Percentiles rank a stretch among this genome's conserved stretches.
Conservation (phyloP, 306 rosid genomes). For the Medicago truncatula region DNA sequence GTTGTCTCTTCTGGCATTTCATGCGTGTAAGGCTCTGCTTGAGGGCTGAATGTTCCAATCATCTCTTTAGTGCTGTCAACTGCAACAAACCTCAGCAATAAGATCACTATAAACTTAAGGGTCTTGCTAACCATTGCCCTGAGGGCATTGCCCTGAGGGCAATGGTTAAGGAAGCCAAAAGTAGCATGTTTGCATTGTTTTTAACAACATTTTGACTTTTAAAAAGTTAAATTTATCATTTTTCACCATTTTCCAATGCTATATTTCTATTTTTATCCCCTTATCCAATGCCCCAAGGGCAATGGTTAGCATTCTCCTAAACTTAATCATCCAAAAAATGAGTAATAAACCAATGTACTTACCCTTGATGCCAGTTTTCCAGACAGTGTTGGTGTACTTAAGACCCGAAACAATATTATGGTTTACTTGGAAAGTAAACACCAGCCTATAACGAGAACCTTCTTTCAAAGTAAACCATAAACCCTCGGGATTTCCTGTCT, state of each 20-base stretch:
- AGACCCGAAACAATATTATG: constrained; percentile 91
- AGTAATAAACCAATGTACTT: constrained; percentile 4
- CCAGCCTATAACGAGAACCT: constrained; percentile 79
- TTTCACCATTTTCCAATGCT: no score
- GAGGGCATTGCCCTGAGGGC: no score
- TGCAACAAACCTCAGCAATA: constrained; percentile 41
- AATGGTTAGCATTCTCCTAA: no score
- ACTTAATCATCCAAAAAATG: neutral
- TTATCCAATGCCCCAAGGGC: no score
- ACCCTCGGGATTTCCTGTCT: constrained; percentile 71
- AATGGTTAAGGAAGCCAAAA: no score
- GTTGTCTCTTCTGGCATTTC: constrained; percentile 88
- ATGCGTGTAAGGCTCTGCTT: constrained; percentile 71
- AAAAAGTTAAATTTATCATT: no score
- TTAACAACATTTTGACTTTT: no score
- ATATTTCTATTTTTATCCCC: no score
- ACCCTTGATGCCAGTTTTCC: constrained; percentile 90
- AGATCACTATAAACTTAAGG: neutral
- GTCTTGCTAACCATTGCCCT: no score
- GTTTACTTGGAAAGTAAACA: constrained; percentile 78
- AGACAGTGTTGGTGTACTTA: constrained; percentile 85
- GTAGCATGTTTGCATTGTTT: no score
- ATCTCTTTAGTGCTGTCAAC: constrained; percentile 85
- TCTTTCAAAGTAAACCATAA: constrained; percentile 95
- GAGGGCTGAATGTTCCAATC: constrained; percentile 95